Evolutionary conservation across 345 rosid genomes (phyloP).

Genomic region (Diplotaxis tenuifolia): DNA sequence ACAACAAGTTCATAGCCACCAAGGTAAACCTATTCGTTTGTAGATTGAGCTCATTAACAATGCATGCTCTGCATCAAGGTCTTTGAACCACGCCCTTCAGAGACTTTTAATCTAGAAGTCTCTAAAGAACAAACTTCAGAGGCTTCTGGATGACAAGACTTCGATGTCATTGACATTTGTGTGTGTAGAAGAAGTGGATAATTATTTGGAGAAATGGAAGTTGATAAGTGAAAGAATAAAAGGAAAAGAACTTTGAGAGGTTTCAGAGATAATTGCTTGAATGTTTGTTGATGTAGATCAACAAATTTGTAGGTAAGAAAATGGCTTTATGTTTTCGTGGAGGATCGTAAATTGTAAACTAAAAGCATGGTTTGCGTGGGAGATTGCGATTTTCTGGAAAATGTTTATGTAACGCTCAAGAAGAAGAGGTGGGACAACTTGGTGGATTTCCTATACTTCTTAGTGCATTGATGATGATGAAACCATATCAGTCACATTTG

Average conservation of each 20-base stretch:
- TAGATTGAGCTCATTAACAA: constrained; percentile 50
- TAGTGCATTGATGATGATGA: constrained; percentile 31
- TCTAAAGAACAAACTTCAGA: constrained; percentile 43
- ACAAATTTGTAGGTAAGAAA: background rate
- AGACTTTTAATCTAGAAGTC: constrained; percentile 15
- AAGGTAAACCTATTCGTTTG: constrained; percentile 56
- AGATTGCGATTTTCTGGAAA: background rate
- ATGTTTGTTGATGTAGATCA: background rate
- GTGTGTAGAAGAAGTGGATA: background rate
- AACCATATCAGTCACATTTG: constrained; percentile 9
- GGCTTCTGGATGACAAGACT: constrained; percentile 23
- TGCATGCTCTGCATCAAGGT: constrained; percentile 31
- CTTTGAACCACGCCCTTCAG: constrained; percentile 42
- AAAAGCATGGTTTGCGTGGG: constrained; percentile 30
- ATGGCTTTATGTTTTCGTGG: constrained; percentile 20
- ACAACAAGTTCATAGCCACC: constrained; percentile 73
- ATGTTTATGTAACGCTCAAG: constrained; percentile 25
- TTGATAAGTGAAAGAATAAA: background rate
- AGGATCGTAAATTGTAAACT: background rate
- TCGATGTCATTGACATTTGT: constrained; percentile 24
- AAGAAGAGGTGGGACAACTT: constrained; percentile 7
- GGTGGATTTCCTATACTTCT: constrained; percentile 15
- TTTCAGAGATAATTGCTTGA: background rate
- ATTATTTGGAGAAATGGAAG: background rate
- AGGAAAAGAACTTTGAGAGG: background rate